phyloP scores from a whole-genome alignment of 306 rosid genomes.

The Vachellia collinsii region DNA sequence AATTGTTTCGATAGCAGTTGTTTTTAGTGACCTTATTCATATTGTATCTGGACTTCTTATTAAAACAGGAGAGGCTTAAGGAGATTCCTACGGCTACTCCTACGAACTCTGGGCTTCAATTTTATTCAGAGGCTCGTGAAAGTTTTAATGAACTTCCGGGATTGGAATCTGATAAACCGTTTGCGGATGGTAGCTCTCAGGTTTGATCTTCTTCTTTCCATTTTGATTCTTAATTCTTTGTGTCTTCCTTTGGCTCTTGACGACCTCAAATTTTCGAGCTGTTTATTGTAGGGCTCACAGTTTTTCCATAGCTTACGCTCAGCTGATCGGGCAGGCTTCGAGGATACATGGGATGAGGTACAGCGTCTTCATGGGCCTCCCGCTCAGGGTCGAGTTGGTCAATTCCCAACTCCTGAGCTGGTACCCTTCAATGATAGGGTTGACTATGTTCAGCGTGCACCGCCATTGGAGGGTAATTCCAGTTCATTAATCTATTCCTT shows the following conservation, averaged over 20 bases:
- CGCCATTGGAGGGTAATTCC: conserved; percentile 65
- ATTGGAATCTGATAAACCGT: conserved; percentile 72
- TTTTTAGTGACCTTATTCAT: conserved; percentile 1
- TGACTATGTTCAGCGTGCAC: conserved; percentile 52
- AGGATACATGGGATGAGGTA: conserved; percentile 84
- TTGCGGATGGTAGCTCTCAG: conserved; percentile 61
- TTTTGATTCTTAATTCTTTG: neutral
- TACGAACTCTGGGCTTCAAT: conserved; percentile 51
- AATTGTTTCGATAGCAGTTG: neutral
- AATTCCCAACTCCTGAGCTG: conserved; percentile 37
- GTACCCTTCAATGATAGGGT: conserved; percentile 44
- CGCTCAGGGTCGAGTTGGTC: conserved; percentile 44
- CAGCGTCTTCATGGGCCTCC: conserved; percentile 50
- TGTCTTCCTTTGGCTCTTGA: neutral
- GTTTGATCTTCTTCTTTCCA: conserved; percentile 36
- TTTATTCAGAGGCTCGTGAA: conserved; percentile 40
- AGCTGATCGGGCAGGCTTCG: conserved; percentile 56
- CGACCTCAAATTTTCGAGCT: conserved; percentile 4
- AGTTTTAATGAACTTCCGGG: conserved; percentile 60
- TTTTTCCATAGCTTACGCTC: conserved; percentile 75
- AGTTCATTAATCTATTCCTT: neutral
- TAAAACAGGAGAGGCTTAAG: conserved; percentile 69
- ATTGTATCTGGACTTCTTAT: neutral
- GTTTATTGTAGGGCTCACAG: conserved; percentile 59
- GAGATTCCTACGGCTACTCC: conserved; percentile 79